Evolutionary conservation across 805 yeast species (phyloP).

Genomic region (Pichia rugopelliculosa): DNA sequence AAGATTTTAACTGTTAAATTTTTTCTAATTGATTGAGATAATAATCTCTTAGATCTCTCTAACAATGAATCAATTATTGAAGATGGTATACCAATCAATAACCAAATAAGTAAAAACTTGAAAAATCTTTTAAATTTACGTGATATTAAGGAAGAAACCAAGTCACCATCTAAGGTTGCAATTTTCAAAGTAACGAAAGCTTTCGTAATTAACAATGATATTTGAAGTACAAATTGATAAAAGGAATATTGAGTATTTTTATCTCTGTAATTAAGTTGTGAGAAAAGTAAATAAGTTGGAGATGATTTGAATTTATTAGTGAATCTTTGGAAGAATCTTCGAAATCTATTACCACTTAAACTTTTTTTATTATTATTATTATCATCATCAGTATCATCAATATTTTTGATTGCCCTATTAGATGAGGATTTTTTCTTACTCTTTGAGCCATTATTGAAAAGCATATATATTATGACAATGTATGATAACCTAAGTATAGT

Average conservation of each 20-base stretch:
- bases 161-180: conserved; percentile 77
- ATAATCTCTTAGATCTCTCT: conserved; percentile 48
- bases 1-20: conserved; percentile 59
- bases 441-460: conserved; percentile 23
- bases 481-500: conserved; percentile 20
- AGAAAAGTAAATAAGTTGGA: conserved; percentile 13
- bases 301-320: conserved; percentile 12
- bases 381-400: too few species aligned
- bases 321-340: not conserved
- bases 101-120: conserved; percentile 63
- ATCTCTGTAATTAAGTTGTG: conserved; percentile 13
- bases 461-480: conserved; percentile 18
- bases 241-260: conserved; percentile 11
- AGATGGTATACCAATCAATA: conserved; percentile 81
- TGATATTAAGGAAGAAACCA: conserved; percentile 75
- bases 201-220: conserved; percentile 53
- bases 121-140: conserved; percentile 60
- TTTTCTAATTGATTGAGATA: conserved; percentile 52
- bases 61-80: conserved; percentile 69
- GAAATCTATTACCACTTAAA: not conserved
- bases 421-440: not conserved
- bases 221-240: conserved; percentile 39
- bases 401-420: not conserved
- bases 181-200: conserved; percentile 73
- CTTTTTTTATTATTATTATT: too few species aligned